Evolutionary conservation across 441 rosid genomes (phyloP).

Genomic region (Bruguiera hainesii): DNA sequence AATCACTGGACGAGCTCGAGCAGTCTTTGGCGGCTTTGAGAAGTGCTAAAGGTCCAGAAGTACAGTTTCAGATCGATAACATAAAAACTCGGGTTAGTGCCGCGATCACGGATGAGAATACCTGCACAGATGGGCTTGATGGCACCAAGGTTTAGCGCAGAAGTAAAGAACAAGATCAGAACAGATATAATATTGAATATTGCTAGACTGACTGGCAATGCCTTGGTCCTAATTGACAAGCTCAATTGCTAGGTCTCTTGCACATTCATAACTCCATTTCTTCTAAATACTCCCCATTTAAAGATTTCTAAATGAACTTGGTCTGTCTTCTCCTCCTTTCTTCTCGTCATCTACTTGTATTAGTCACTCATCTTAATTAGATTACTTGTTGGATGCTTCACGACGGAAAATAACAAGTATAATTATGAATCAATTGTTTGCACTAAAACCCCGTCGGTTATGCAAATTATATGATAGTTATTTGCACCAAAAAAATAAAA

Average conservation of each 20-base stretch:
- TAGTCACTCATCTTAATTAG: no score
- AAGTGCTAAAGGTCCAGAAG: slow-evolving; percentile 13
- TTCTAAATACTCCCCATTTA: background rate
- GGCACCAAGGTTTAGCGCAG: slow-evolving; percentile 32
- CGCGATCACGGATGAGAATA: slow-evolving; percentile 58
- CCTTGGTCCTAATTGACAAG: slow-evolving; percentile 52
- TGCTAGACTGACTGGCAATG: slow-evolving; percentile 51
- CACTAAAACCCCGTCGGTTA: no score
- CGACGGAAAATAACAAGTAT: no score
- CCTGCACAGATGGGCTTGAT: slow-evolving; percentile 65
- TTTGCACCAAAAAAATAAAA: no score
- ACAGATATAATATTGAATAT: slow-evolving; percentile 33
- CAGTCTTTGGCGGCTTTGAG: slow-evolving; percentile 37
- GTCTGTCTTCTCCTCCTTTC: no score
- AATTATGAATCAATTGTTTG: no score
- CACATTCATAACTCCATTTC: background rate
- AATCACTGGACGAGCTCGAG: slow-evolving; percentile 39
- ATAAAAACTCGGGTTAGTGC: slow-evolving; percentile 61
- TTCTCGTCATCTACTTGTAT: no score
- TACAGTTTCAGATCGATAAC: slow-evolving; percentile 21
- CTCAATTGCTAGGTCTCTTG: slow-evolving; percentile 1
- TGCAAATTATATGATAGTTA: no score
- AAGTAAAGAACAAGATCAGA: slow-evolving; percentile 37
- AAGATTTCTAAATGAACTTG: no score
- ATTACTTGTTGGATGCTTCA: no score